A percentile compares a stretch with the other conserved stretches of the same genome.
These are phyloP conservation scores for Coelastrella sp. DNA, from an alignment of 139 green algal species.

Conservation along the genomic window DNA sequence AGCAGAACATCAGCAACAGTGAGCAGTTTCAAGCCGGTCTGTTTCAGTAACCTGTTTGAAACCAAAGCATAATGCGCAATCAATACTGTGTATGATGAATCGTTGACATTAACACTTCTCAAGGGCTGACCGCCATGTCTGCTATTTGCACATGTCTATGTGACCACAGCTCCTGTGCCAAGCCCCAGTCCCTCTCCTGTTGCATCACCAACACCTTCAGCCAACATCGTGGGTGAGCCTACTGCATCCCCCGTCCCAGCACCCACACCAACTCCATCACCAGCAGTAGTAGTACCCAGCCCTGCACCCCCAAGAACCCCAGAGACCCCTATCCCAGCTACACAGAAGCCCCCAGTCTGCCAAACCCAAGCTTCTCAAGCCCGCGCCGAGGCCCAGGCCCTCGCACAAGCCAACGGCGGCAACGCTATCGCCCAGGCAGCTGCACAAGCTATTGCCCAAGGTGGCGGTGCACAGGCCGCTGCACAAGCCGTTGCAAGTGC, in stretches of 20 bases:
- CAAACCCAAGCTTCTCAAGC: not conserved
- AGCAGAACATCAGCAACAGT: no score
- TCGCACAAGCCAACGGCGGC: not conserved
- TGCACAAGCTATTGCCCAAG: not conserved
- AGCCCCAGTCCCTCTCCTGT: no score
- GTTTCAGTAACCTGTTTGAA: no score
- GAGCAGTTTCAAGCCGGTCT: no score
- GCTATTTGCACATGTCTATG: no score
- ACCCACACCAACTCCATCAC: not conserved
- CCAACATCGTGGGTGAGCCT: no score
- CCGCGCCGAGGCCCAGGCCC: not conserved
- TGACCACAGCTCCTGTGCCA: no score
- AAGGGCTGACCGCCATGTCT: no score
- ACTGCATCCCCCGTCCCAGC: not conserved
- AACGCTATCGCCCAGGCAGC: not conserved
- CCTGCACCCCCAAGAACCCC: not conserved
- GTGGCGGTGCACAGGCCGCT: not conserved
- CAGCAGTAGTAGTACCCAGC: not conserved
- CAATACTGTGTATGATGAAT: no score
- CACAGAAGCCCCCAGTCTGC: not conserved
- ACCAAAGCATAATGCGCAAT: no score
- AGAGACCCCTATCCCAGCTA: not conserved
- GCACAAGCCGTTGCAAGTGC: not conserved
- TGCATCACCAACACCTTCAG: not conserved
- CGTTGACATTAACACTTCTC: no score